Percentiles rank a stretch among this genome's conserved stretches.
These are phyloP conservation scores for Boletus albobrunnescens DNA, from an alignment of 1,284 basidiomycete genomes.

Conservation along the genomic window DNA sequence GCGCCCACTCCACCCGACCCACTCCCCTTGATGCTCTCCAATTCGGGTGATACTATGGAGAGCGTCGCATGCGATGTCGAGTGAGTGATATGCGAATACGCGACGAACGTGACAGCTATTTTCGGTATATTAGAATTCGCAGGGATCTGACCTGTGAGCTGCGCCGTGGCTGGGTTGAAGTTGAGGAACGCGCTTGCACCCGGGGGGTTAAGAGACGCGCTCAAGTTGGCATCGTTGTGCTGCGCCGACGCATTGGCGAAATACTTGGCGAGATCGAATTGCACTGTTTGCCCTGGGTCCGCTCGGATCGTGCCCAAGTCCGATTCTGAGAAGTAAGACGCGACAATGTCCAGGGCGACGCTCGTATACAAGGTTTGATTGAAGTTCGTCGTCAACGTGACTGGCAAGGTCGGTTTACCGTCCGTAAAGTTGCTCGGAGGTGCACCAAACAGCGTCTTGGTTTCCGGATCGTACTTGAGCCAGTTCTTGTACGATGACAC, in stretches of 20 bases:
- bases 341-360: constrained; percentile 58
- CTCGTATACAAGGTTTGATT: constrained; percentile 65
- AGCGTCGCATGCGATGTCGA: constrained; percentile 66
- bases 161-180: constrained; percentile 45
- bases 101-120: constrained; percentile 56
- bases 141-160: constrained; percentile 56
- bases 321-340: constrained; percentile 64
- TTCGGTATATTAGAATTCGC: constrained; percentile 33
- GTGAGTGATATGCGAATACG: constrained; percentile 60
- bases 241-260: constrained; percentile 44
- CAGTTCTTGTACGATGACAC: constrained; percentile 53
- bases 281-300: constrained; percentile 42
- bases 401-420: constrained; percentile 47
- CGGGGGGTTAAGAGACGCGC: constrained; percentile 49
- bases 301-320: constrained; percentile 54
- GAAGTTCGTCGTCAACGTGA: constrained; percentile 56
- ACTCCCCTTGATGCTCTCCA: constrained; percentile 27
- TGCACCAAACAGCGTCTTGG: constrained; percentile 59
- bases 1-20: constrained; percentile 33
- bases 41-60: constrained; percentile 46
- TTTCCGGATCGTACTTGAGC: constrained; percentile 59
- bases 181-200: constrained; percentile 44
- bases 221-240: constrained; percentile 45
- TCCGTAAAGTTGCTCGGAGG: constrained; percentile 42
- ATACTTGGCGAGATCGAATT: constrained; percentile 48